phyloP scores from a whole-genome alignment of 2,329 filamentous ascomycete genomes.

The Fragosphaeria purpurea region DNA sequence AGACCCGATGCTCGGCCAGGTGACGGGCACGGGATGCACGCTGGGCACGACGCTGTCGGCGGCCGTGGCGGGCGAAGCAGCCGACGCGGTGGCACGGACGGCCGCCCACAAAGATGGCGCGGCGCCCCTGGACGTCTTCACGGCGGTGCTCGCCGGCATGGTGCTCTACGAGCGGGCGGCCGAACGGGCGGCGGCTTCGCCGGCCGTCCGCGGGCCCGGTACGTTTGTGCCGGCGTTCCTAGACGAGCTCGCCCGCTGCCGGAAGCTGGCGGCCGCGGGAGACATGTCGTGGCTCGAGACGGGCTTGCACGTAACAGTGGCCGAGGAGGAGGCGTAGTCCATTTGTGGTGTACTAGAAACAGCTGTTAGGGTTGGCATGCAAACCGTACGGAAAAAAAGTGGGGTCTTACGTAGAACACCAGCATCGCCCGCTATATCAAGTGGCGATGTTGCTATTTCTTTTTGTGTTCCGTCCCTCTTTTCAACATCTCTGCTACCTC shows the following conservation, averaged over 20 bases:
- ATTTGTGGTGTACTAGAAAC: too few species aligned
- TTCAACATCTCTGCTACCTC: too few species aligned
- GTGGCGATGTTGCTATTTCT: neutral
- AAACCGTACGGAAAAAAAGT: too few species aligned
- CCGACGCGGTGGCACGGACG: slow-evolving; percentile 31
- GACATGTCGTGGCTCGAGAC: slow-evolving; percentile 11
- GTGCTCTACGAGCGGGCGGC: slow-evolving; percentile 69
- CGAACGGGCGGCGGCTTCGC: slow-evolving; percentile 54
- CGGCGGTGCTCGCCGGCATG: slow-evolving; percentile 62
- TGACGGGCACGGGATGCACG: slow-evolving; percentile 78
- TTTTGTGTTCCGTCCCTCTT: neutral
- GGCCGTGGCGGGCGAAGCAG: slow-evolving; percentile 61
- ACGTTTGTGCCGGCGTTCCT: slow-evolving; percentile 80
- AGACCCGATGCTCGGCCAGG: slow-evolving; percentile 55
- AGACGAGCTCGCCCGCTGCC: slow-evolving; percentile 51
- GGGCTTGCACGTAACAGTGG: too few species aligned
- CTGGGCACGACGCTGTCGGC: slow-evolving; percentile 74
- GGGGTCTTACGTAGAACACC: neutral
- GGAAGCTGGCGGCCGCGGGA: slow-evolving; percentile 4
- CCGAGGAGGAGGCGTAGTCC: too few species aligned
- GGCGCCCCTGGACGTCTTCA: slow-evolving; percentile 45
- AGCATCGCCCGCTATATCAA: neutral
- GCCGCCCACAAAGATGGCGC: neutral
- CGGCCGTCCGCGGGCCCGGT: slow-evolving; percentile 66
- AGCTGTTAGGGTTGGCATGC: too few species aligned